Conservation (phyloP, 768 basidiomycete species). For the Russula virescens region DNA sequence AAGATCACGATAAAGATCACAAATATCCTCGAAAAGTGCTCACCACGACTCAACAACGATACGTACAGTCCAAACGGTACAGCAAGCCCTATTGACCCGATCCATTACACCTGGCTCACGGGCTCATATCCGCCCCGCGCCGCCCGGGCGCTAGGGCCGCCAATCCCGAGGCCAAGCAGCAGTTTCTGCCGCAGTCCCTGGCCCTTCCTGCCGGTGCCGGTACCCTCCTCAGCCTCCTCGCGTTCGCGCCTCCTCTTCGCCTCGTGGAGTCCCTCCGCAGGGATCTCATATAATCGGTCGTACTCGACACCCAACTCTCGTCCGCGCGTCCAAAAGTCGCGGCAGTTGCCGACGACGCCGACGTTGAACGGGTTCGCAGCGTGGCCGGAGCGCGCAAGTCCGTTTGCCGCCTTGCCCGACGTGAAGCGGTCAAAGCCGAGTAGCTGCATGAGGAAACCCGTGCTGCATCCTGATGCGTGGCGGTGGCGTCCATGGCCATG, state of each 20-base stretch:
- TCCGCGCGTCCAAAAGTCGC: constrained; percentile 91
- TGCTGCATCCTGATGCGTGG: constrained; percentile 38
- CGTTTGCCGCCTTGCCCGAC: constrained; percentile 81
- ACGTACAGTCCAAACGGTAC: not conserved
- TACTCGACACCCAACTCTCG: constrained; percentile 87
- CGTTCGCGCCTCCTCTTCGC: constrained; percentile 55
- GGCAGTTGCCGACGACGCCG: constrained; percentile 72
- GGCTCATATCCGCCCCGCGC: constrained; percentile 59
- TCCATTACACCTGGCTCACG: constrained; percentile 48
- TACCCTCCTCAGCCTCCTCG: constrained; percentile 50
- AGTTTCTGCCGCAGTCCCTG: constrained; percentile 41
- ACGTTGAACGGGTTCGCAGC: constrained; percentile 91
- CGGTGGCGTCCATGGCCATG: constrained; percentile 41
- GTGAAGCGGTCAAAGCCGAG: constrained; percentile 95
- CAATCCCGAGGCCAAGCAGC: constrained; percentile 51
- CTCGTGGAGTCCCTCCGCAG: constrained; percentile 75
- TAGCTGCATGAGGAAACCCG: constrained; percentile 79
- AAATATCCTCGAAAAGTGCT: not conserved
- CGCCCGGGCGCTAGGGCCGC: constrained; percentile 37
- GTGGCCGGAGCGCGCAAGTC: constrained; percentile 68
- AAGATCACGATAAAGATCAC: not conserved
- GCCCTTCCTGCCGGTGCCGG: constrained; percentile 33
- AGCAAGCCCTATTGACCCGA: not conserved
- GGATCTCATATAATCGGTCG: constrained; percentile 83
- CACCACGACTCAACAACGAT: not conserved